These are phyloP conservation scores for Cercospora sp. DNA, from an alignment of 2,329 filamentous ascomycete genomes.

Conservation along the genomic window DNA sequence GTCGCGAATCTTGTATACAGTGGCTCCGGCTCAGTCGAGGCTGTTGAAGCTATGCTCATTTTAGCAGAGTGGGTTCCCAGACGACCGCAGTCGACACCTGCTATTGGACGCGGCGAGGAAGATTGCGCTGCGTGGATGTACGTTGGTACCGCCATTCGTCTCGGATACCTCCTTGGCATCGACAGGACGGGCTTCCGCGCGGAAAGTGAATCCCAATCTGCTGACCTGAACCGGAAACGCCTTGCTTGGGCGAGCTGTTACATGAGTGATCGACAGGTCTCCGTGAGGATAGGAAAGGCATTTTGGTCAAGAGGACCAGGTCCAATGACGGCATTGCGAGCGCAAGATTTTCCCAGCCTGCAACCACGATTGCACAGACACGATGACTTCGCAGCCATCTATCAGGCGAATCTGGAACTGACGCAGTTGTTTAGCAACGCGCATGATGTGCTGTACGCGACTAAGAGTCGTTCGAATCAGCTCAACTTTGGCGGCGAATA, in stretches of 20 bases:
- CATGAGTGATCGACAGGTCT: conserved; percentile 39
- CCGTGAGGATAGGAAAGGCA: conserved; percentile 38
- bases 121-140: conserved; percentile 40
- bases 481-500: conserved; percentile 40
- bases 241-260: conserved; percentile 40
- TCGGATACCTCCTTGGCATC: conserved; percentile 39
- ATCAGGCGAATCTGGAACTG: conserved; percentile 38
- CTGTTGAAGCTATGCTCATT: conserved; percentile 39
- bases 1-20: conserved; percentile 36
- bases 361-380: conserved; percentile 29
- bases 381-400: conserved; percentile 39
- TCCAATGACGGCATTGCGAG: conserved; percentile 37
- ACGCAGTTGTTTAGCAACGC: conserved; percentile 40
- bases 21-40: conserved; percentile 36
- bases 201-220: conserved; percentile 33
- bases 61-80: conserved; percentile 39
- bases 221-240: conserved; percentile 36
- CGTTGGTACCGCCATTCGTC: conserved; percentile 37
- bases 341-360: conserved; percentile 38
- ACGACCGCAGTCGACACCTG: conserved; percentile 31
- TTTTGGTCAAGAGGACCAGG: conserved; percentile 40
- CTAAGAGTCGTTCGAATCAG: conserved; percentile 37
- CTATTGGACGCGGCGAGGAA: conserved; percentile 38
- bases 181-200: conserved; percentile 38
- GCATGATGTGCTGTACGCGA: conserved; percentile 39